These are phyloP conservation scores for Solanum medicagineum DNA, from an alignment of 257 asterid genomes.

Conservation along the genomic window DNA sequence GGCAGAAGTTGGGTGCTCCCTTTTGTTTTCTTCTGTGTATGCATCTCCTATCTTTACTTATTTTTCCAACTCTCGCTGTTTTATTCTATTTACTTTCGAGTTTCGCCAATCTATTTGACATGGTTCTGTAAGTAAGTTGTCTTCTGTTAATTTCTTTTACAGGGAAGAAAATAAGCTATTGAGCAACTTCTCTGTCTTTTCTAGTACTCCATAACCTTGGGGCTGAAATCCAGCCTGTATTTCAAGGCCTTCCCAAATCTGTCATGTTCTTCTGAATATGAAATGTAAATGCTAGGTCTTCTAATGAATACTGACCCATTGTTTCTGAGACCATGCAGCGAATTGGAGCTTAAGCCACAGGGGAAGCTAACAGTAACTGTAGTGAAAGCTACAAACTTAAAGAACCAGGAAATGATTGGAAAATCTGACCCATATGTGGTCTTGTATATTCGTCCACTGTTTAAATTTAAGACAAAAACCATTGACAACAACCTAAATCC, in stretches of 20 bases:
- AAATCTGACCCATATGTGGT: slow-evolving; percentile 92
- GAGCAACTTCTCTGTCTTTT: neutral
- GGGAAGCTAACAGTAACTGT: slow-evolving; percentile 71
- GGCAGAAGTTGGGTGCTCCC: neutral
- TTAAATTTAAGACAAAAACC: slow-evolving; percentile 83
- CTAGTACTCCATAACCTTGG: neutral
- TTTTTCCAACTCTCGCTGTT: neutral
- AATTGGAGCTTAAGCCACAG: slow-evolving; percentile 96
- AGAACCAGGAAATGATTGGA: slow-evolving; percentile 92
- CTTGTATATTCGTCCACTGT: slow-evolving; percentile 66
- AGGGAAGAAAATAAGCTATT: neutral
- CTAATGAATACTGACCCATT: neutral
- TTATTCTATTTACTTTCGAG: neutral
- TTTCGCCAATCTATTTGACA: neutral
- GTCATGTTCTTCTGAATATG: neutral
- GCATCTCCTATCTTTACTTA: neutral
- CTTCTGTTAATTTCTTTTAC: neutral
- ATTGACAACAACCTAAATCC: slow-evolving; percentile 91
- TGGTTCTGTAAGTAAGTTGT: neutral
- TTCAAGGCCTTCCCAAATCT: neutral
- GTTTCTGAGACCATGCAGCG: slow-evolving; percentile 33
- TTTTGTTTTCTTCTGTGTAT: neutral
- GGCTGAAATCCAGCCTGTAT: neutral
- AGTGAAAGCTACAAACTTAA: slow-evolving; percentile 55
- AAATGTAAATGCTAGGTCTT: neutral